These are phyloP conservation scores for Diutina neorugosa DNA, from an alignment of 1,139 yeast species.

Conservation along the genomic window DNA sequence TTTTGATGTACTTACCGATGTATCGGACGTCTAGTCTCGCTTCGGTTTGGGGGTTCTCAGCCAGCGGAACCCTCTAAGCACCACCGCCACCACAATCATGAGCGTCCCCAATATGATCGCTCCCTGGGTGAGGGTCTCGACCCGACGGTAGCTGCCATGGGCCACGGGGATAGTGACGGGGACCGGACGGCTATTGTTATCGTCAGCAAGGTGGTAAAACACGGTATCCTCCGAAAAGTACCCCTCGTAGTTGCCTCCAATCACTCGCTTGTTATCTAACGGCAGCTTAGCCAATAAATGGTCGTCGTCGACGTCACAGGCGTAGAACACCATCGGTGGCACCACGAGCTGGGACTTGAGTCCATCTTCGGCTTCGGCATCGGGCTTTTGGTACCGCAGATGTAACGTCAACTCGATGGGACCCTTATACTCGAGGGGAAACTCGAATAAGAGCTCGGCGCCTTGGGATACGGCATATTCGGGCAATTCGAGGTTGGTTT, in stretches of 20 bases:
- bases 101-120: not conserved
- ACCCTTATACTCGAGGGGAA: not conserved
- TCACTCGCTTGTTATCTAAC: slow-evolving; percentile 17
- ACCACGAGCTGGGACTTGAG: not conserved
- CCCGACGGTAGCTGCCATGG: not conserved
- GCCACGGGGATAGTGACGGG: not conserved
- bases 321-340: not conserved
- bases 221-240: slow-evolving; percentile 32
- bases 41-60: not conserved
- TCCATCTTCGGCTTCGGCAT: not conserved
- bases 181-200: not conserved
- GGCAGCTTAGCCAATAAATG: slow-evolving; percentile 23
- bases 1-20: not conserved
- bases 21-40: not conserved
- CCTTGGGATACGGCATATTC: not conserved
- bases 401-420: slow-evolving; percentile 1
- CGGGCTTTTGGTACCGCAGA: slow-evolving; percentile 1
- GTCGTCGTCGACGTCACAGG: slow-evolving; percentile 11
- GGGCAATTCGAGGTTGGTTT: slow-evolving; percentile 1
- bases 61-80: not conserved
- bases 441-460: not conserved
- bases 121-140: not conserved
- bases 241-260: slow-evolving; percentile 26
- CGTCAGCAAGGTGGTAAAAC: slow-evolving; percentile 20
- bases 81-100: not conserved